Percentiles rank a stretch among this genome's conserved stretches.
These are phyloP conservation scores for Immersiella caudata DNA, from an alignment of 495 filamentous ascomycete genomes.

Conservation along the genomic window DNA sequence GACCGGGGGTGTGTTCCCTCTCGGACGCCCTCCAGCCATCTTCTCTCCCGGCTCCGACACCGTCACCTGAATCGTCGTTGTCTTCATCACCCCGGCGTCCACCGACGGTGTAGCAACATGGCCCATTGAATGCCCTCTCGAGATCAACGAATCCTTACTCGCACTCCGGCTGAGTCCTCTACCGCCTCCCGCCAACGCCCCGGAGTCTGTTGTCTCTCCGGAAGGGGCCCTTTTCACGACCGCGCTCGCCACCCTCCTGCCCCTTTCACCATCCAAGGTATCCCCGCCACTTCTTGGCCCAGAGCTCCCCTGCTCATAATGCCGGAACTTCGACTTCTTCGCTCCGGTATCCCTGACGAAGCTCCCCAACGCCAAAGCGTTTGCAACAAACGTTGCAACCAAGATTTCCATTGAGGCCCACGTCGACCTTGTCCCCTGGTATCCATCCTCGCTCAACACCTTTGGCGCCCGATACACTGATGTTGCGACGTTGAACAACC, in stretches of 20 bases:
- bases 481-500: slow-evolving; percentile 69
- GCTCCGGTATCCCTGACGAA: slow-evolving; percentile 76
- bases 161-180: slow-evolving; percentile 8
- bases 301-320: slow-evolving; percentile 45
- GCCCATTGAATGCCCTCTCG: slow-evolving; percentile 20
- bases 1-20: neutral
- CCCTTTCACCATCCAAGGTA: slow-evolving; percentile 36
- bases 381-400: slow-evolving; percentile 72
- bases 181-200: neutral
- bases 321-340: slow-evolving; percentile 71
- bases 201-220: slow-evolving; percentile 8
- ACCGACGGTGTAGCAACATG: slow-evolving; percentile 3
- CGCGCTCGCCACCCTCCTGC: slow-evolving; percentile 9
- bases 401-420: slow-evolving; percentile 76
- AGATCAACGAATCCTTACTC: slow-evolving; percentile 35
- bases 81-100: slow-evolving; percentile 25
- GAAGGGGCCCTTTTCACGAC: slow-evolving; percentile 15
- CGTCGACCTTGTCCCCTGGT: slow-evolving; percentile 74
- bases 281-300: neutral
- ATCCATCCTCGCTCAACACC: slow-evolving; percentile 61
- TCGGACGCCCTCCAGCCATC: neutral
- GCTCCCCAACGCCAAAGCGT: slow-evolving; percentile 75
- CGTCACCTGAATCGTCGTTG: slow-evolving; percentile 36
- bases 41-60: neutral
- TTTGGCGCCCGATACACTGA: slow-evolving; percentile 75